Conservation (phyloP, 108 stramenopile species). For the Cafeteria roenbergensis region DNA sequence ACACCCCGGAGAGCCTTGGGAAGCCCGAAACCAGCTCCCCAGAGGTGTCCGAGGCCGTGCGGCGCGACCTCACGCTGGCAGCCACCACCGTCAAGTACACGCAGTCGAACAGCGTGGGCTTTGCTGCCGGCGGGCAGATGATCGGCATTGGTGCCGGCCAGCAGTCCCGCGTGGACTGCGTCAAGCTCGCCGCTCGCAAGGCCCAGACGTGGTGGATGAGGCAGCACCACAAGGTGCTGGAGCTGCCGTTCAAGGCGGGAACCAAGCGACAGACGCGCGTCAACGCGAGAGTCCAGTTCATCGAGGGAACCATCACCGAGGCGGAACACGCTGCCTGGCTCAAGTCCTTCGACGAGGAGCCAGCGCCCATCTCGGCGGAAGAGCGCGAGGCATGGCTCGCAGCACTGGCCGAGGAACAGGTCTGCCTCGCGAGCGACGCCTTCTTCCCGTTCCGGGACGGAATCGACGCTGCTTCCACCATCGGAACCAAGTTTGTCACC, state of each 20-base stretch:
- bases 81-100: constrained; percentile 96
- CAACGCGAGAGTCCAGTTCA: constrained; percentile 93
- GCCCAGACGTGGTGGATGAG: constrained; percentile 83
- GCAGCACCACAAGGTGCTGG: constrained; percentile 91
- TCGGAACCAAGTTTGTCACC: constrained; percentile 78
- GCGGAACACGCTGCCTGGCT: constrained; percentile 78
- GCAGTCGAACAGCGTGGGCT: constrained; percentile 87
- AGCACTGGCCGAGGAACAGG: constrained; percentile 57
- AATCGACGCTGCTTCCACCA: constrained; percentile 90
- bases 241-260: constrained; percentile 73
- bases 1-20: constrained; percentile 59
- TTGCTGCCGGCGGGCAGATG: constrained; percentile 92
- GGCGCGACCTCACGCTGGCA: constrained; percentile 87
- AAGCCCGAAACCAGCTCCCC: constrained; percentile 36
- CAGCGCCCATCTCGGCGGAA: constrained; percentile 68
- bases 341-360: constrained; percentile 61
- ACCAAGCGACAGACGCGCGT: constrained; percentile 90
- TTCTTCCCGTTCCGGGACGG: constrained; percentile 98
- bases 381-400: constrained; percentile 69
- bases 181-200: constrained; percentile 94
- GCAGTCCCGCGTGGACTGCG: constrained; percentile 96
- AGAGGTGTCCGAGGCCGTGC: constrained; percentile 60
- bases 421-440: constrained; percentile 80
- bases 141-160: constrained; percentile 99
- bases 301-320: constrained; percentile 87